A percentile compares a stretch with the other conserved stretches of the same genome.
Conservation (phyloP, 805 yeast species). For the Candida arabinofermentans region DNA sequence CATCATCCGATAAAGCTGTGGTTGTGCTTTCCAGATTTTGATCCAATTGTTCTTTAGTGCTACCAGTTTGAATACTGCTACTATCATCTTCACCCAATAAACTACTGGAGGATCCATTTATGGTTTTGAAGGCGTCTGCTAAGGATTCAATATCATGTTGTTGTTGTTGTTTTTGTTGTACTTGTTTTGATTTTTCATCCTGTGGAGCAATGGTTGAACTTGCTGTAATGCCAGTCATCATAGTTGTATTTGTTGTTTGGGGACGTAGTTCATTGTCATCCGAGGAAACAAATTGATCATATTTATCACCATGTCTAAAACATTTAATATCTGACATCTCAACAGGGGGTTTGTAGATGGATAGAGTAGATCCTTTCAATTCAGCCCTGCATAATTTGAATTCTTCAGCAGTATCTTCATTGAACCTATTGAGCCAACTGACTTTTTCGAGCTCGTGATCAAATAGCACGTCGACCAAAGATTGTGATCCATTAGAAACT, state of each 20-base stretch:
- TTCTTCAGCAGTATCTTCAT: conserved; percentile 28
- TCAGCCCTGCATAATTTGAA: conserved; percentile 58
- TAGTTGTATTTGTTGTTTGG: not conserved
- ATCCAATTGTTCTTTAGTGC: not conserved
- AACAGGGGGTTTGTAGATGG: conserved; percentile 55
- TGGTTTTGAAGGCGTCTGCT: not conserved
- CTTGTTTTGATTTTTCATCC: not conserved
- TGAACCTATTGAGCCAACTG: conserved; percentile 59
- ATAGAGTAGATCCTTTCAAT: conserved; percentile 62
- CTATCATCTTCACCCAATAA: not conserved
- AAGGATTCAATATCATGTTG: not conserved
- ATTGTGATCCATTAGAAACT: conserved; percentile 1
- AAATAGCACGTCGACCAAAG: conserved; percentile 30
- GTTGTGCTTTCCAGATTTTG: not conserved
- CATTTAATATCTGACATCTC: conserved; percentile 38
- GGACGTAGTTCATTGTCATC: not conserved
- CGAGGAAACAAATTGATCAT: not conserved
- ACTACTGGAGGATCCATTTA: not conserved
- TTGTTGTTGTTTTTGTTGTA: too few species aligned
- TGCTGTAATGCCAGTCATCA: not conserved
- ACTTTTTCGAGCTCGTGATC: conserved; percentile 38
- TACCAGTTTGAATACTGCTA: not conserved
- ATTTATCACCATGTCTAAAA: conserved; percentile 19
- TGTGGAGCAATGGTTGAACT: not conserved
- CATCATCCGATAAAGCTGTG: not conserved